A percentile compares a stretch with the other conserved stretches of the same genome.
Conservation (phyloP, 768 basidiomycete genomes). For the Suillus subalutaceus region DNA sequence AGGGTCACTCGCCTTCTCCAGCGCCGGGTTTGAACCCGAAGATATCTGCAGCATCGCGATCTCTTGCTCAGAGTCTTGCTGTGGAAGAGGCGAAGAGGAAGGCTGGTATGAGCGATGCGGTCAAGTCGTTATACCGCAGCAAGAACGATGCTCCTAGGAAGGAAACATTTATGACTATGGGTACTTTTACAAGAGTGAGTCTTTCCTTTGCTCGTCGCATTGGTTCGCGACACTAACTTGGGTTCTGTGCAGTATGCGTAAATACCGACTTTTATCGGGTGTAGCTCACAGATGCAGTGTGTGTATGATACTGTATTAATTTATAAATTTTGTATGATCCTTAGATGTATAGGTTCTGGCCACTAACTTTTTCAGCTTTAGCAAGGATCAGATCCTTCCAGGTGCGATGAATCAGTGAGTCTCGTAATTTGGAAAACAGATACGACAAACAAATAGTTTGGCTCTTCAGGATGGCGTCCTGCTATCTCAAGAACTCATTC, state of each 20-base stretch:
- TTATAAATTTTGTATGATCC: neutral
- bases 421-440: neutral
- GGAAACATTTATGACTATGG: conserved; percentile 91
- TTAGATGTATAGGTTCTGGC: neutral
- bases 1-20: conserved; percentile 24
- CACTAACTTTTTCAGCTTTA: too few relatives aligned
- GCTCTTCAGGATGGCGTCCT: neutral
- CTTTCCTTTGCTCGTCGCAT: neutral
- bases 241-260: conserved; percentile 14
- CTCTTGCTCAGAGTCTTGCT: conserved; percentile 72
- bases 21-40: conserved; percentile 45
- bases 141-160: conserved; percentile 61
- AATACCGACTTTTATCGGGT: neutral
- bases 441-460: neutral
- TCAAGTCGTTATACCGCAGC: conserved; percentile 74
- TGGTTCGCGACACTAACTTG: neutral
- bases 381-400: neutral
- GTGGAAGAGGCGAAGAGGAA: conserved; percentile 84
- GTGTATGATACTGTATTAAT: neutral
- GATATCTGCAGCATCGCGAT: conserved; percentile 60
- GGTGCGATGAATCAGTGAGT: neutral
- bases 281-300: neutral
- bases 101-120: conserved; percentile 82
- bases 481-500: neutral
- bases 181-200: conserved; percentile 89